Evolutionary conservation across 2,329 filamentous ascomycete genomes (phyloP).

Genomic region (Apiospora arundinis): DNA sequence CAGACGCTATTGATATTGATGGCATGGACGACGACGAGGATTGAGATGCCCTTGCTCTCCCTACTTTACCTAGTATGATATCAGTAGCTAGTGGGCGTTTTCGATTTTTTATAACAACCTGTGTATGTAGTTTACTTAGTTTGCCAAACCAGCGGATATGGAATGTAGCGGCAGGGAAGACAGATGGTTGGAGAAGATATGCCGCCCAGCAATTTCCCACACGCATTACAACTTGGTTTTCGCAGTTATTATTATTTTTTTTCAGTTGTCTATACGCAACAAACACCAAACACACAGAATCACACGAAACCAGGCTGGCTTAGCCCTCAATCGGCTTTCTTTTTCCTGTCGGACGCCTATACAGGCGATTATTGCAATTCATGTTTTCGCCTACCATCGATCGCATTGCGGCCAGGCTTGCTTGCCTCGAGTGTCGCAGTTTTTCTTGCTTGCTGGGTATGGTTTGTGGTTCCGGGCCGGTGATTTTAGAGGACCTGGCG

Average conservation of each 20-base stretch:
- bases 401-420: not conserved
- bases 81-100: conserved; percentile 19
- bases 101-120: conserved; percentile 6
- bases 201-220: conserved; percentile 6
- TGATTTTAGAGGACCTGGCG: not conserved
- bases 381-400: not conserved
- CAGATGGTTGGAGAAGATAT: not conserved
- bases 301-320: not conserved
- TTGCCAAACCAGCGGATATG: not conserved
- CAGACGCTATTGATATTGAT: conserved; percentile 85
- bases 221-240: not conserved
- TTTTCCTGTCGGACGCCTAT: not conserved
- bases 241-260: not conserved
- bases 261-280: not conserved
- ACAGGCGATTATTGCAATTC: not conserved
- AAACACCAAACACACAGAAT: not conserved
- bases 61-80: conserved; percentile 26
- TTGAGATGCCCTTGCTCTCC: conserved; percentile 21
- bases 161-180: conserved; percentile 6
- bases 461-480: not conserved
- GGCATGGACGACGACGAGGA: conserved; percentile 65
- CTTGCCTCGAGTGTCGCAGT: not conserved
- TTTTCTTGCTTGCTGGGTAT: not conserved
- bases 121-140: conserved; percentile 20
- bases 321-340: no score